A percentile compares a stretch with the other conserved stretches of the same genome.
These are phyloP conservation scores for Melampsora larici-populina DNA, from an alignment of 1,284 basidiomycete species.

Conservation along the genomic window DNA sequence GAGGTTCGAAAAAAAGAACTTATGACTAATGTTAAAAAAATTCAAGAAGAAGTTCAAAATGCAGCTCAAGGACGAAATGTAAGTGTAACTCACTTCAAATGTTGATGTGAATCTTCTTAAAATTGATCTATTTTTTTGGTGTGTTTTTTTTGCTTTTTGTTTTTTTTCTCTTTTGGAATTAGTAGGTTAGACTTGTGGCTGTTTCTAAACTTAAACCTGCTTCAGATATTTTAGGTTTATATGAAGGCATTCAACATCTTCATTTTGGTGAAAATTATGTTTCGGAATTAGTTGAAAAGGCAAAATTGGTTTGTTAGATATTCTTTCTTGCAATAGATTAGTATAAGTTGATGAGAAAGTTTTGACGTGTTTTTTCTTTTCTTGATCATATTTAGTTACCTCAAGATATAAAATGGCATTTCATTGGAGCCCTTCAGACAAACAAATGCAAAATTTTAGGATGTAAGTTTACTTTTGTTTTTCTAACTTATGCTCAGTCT, in stretches of 20 bases:
- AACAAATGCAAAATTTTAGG: constrained; percentile 93
- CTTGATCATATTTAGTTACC: constrained; percentile 63
- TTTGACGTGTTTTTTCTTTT: background rate
- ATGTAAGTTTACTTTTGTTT: constrained; percentile 58
- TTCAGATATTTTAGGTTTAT: constrained; percentile 77
- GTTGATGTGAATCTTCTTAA: background rate
- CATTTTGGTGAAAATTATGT: constrained; percentile 99
- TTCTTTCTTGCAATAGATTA: constrained; percentile 1
- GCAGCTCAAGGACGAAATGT: constrained; percentile 15
- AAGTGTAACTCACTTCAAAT: constrained; percentile 1
- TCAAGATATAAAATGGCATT: constrained; percentile 85
- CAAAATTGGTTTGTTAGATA: constrained; percentile 60
- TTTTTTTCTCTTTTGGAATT: background rate
- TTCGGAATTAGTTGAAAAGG: constrained; percentile 89
- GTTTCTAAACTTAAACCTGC: constrained; percentile 93
- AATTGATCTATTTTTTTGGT: background rate
- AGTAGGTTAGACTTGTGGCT: constrained; percentile 67
- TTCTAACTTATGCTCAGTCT: background rate
- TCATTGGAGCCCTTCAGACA: constrained; percentile 88
- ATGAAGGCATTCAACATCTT: constrained; percentile 60
- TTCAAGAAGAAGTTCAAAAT: constrained; percentile 1
- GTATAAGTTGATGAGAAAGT: constrained; percentile 2
- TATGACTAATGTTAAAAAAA: background rate
- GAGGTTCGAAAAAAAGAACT: background rate
- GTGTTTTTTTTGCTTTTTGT: background rate